phyloP scores from a whole-genome alignment of 768 basidiomycete species.

The Sporobolomyces pararoseus region DNA sequence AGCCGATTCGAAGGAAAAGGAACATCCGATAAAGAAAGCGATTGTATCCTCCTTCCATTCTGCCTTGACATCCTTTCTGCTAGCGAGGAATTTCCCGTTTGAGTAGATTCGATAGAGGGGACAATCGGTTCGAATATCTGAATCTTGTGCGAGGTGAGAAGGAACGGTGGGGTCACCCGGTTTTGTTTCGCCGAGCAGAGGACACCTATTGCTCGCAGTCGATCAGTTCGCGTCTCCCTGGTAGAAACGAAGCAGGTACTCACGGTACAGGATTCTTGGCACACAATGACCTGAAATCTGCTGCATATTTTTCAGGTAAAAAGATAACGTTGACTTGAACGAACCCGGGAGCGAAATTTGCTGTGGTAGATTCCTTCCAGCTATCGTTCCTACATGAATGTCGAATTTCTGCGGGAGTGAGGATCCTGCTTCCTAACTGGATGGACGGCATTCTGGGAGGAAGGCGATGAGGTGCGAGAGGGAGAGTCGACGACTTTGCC shows the following conservation, averaged over 20 bases:
- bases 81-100: conserved; percentile 37
- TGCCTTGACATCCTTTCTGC: conserved; percentile 29
- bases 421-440: too few species aligned
- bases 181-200: conserved; percentile 45
- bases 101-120: conserved; percentile 39
- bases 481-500: too few species aligned
- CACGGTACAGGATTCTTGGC: conserved; percentile 45
- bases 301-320: conserved; percentile 42
- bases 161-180: conserved; percentile 43
- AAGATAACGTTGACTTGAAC: conserved; percentile 47
- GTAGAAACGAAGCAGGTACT: neutral
- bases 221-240: too few species aligned
- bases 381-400: conserved; percentile 25
- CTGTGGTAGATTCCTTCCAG: conserved; percentile 28
- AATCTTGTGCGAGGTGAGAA: conserved; percentile 34
- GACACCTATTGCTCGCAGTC: conserved; percentile 27
- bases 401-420: conserved; percentile 24
- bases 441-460: too few species aligned
- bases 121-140: conserved; percentile 45
- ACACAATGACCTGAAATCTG: conserved; percentile 46
- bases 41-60: conserved; percentile 46
- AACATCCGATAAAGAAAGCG: conserved; percentile 46
- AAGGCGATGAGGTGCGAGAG: too few species aligned
- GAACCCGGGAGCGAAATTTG: conserved; percentile 31
- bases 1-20: conserved; percentile 45